Conservation (phyloP, 306 rosid genomes). For the Cucurbita pepo region DNA sequence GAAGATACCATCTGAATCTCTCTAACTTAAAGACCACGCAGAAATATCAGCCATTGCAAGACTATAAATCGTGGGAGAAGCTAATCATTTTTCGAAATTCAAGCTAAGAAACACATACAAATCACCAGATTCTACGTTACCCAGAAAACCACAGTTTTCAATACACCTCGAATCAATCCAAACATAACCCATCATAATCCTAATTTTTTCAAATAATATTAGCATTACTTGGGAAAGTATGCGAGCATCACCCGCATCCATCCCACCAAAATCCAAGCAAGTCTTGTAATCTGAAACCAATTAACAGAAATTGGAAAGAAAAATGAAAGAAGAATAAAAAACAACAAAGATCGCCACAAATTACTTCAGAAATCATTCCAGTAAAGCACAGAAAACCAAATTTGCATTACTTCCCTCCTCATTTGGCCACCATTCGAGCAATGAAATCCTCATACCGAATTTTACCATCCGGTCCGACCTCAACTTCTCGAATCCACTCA, state of each 20-base stretch:
- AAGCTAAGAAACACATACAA: background rate
- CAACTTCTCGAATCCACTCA: conserved; percentile 97
- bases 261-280: conserved; percentile 20
- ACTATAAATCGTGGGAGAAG: background rate
- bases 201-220: conserved; percentile 2
- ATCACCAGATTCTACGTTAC: background rate
- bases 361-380: conserved; percentile 6
- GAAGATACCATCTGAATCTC: background rate
- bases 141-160: conserved; percentile 7
- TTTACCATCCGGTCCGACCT: conserved; percentile 76
- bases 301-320: background rate
- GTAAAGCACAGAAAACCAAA: conserved; percentile 9
- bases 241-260: conserved; percentile 3
- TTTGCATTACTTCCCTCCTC: conserved; percentile 14
- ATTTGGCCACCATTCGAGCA: conserved; percentile 94
- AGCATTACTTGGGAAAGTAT: conserved; percentile 18
- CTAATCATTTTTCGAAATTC: background rate
- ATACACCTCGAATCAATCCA: background rate
- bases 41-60: background rate
- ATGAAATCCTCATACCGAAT: conserved; percentile 96
- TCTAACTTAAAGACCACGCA: background rate
- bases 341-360: conserved; percentile 12
- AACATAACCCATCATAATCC: conserved; percentile 1
- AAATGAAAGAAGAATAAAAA: background rate
- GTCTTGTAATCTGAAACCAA: conserved; percentile 1